phyloP scores from a whole-genome alignment of 1,284 basidiomycete genomes.

The Fomes fomentarius region DNA sequence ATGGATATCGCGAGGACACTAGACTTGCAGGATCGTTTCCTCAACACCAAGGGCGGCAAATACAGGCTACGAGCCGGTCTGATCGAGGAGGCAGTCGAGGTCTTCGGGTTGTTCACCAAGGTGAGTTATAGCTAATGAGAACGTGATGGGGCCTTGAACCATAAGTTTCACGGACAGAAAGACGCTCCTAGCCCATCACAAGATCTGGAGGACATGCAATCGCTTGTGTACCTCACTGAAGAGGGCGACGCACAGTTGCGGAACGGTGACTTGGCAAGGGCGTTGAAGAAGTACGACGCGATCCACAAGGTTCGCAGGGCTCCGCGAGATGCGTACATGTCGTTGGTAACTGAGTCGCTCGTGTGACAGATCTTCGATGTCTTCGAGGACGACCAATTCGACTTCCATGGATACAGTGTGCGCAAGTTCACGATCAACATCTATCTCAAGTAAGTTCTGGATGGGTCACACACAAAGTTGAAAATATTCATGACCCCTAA shows the following conservation, averaged over 20 bases:
- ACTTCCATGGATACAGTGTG: slow-evolving; percentile 96
- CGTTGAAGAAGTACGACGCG: slow-evolving; percentile 86
- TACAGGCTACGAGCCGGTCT: slow-evolving; percentile 87
- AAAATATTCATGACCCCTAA: slow-evolving; percentile 32
- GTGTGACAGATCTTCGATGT: slow-evolving; percentile 77
- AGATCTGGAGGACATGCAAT: slow-evolving; percentile 97
- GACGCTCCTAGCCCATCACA: slow-evolving; percentile 76
- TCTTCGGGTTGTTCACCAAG: slow-evolving; percentile 89
- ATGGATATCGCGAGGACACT: slow-evolving; percentile 86
- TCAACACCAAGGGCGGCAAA: slow-evolving; percentile 95
- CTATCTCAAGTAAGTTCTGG: slow-evolving; percentile 72
- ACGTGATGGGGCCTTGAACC: too few species aligned
- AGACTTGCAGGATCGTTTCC: slow-evolving; percentile 94
- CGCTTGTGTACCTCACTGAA: slow-evolving; percentile 85
- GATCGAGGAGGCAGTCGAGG: slow-evolving; percentile 71
- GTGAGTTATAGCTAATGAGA: slow-evolving; percentile 40
- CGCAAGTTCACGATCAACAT: slow-evolving; percentile 88
- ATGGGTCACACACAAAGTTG: neutral
- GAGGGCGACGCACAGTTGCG: slow-evolving; percentile 77
- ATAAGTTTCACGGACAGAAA: slow-evolving; percentile 61
- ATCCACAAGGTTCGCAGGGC: slow-evolving; percentile 64
- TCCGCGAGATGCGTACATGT: neutral
- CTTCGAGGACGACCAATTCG: slow-evolving; percentile 95
- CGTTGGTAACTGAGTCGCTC: neutral
- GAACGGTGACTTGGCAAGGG: slow-evolving; percentile 73